A percentile compares a stretch with the other conserved stretches of the same genome.
phyloP scores from a whole-genome alignment of 441 rosid species.

The Viola pubescens region DNA sequence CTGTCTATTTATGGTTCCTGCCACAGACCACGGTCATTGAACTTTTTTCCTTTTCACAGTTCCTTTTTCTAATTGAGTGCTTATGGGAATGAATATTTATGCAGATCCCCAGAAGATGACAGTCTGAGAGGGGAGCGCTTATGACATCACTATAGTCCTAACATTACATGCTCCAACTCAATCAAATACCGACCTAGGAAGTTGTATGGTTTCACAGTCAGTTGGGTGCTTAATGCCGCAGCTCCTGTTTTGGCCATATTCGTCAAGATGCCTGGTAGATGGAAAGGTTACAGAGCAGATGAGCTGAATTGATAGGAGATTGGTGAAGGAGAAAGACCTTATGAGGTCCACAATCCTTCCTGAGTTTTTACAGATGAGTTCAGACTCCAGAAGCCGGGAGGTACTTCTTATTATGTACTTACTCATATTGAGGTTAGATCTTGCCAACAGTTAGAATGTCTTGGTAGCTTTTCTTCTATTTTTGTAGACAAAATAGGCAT shows the following conservation, averaged over 20 bases:
- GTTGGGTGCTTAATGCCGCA: neutral
- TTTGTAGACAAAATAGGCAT: too few species aligned
- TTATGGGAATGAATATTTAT: conserved; percentile 12
- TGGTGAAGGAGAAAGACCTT: too few species aligned
- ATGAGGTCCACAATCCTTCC: too few species aligned
- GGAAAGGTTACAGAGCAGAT: neutral
- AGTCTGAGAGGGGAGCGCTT: conserved; percentile 14
- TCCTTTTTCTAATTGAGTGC: neutral
- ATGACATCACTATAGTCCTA: neutral
- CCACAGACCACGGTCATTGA: neutral
- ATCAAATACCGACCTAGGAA: neutral
- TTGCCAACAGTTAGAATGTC: too few species aligned
- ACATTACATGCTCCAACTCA: neutral
- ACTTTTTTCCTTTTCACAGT: neutral
- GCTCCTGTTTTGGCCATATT: neutral
- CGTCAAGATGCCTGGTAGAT: neutral
- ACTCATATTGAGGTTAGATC: too few species aligned
- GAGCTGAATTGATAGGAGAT: too few species aligned
- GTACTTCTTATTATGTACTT: too few species aligned
- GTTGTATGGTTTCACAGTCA: too few species aligned
- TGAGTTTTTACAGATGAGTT: too few species aligned
- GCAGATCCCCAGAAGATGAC: conserved; percentile 25
- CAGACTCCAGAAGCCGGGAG: too few species aligned
- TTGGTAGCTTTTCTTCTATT: too few species aligned
- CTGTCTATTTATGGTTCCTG: neutral